Base-by-base conservation (phyloP, 2,329 filamentous ascomycete genomes). In the Neonectria ditissima region DNA sequence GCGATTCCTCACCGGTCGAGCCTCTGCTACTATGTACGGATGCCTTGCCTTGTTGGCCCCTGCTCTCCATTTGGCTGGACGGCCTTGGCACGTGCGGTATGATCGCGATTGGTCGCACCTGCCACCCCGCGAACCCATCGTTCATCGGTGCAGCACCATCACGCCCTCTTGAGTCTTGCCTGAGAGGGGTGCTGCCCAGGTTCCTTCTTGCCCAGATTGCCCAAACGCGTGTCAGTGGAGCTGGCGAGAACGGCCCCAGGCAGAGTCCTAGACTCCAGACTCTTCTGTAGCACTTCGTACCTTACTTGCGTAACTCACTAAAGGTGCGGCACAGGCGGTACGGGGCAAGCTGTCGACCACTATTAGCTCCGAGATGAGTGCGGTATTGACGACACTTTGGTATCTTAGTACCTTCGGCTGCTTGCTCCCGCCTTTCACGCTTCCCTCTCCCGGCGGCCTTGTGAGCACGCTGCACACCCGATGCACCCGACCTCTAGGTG, bases 1-100 rank as follows among this genome's bases (percentile, higher is more conserved):
- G 53, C 59, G 56, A 37, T 56, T 56, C 65, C 62, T 73, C 71
- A 73, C 71, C 71, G 68, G 71, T 71, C 66, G 52, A 62, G 67
- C 54, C 56, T 32, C 28, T 66, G 52, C 43, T 55, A n/a, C n/a
- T n/a, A n/a, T n/a, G n/a, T 30, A 45, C 39, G 57, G 50, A 32
- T 28, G 18, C 56, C 61, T 64, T 59, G 63, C 66, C 61, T 64
- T 59, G 63, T 64, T 71, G 59, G 63, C 34, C 61, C 59, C 50
- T 65, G 48, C 69, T n/a, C n/a, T n/a, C n/a, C n/a, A n/a, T n/a
- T n/a, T 41, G 28, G 28, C 28, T 26, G 24, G 24, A 26, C 24
- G 24, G 37, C 43, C 55, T 59, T 62, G 55, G 60, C 60, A 63
- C 55, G 60, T 63, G 60, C 60, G 43, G 50, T 34, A 28, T 41